Evolutionary conservation across 2,329 filamentous ascomycete species (phyloP).

Genomic region (Nemania serpens): DNA sequence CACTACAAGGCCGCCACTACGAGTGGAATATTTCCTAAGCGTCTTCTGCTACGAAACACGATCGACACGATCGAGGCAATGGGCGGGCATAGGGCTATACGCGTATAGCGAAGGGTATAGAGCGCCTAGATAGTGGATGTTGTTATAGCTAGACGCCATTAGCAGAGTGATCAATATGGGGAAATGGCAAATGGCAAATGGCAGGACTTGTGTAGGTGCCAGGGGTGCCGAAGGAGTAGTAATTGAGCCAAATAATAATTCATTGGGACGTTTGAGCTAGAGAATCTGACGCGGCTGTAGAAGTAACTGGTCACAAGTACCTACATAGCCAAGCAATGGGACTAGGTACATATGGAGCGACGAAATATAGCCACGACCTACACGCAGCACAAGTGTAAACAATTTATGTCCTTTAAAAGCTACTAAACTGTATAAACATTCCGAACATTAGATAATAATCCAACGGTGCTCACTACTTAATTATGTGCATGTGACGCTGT

Average conservation of each 20-base stretch:
- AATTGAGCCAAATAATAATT: conserved; percentile 17
- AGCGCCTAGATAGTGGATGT: not conserved
- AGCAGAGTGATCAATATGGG: conserved; percentile 1
- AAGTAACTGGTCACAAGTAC: no score
- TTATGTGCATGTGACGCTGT: not conserved
- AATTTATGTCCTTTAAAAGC: no score
- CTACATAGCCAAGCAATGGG: no score
- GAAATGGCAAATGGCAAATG: no score
- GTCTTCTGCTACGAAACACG: not conserved
- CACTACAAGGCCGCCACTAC: not conserved
- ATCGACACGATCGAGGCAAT: not conserved
- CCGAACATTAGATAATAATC: no score
- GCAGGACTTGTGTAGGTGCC: conserved; percentile 1
- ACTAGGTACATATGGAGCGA: no score
- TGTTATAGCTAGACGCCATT: conserved; percentile 5
- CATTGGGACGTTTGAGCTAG: conserved; percentile 6
- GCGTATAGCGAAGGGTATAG: not conserved
- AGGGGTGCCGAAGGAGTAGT: conserved; percentile 5
- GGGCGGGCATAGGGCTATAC: no score
- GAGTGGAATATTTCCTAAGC: not conserved
- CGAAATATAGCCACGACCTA: no score
- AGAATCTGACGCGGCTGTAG: no score
- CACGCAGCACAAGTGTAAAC: no score
- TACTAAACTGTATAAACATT: no score
- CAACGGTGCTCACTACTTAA: no score